Evolutionary conservation across 129 eudicot genomes (phyloP), one percentile per base, ranked within the genome.

Genomic region (Flaveria sonorensis): DNA sequence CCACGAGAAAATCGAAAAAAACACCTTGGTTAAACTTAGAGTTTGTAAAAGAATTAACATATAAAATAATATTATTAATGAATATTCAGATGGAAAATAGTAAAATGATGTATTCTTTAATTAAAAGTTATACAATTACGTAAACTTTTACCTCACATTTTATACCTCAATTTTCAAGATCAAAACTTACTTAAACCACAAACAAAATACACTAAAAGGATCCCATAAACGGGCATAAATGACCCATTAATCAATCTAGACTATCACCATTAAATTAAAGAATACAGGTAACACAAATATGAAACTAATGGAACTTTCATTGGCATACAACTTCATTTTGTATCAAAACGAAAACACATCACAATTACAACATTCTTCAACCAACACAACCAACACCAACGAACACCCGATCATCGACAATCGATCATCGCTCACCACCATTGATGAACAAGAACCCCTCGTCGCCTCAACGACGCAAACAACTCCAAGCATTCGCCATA

Each of bases 381-480:
- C 24, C 7, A 7, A 1, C 24, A 23, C 39, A 36, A 36, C 40
- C 7, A 36, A 5, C 40, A 36, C 40, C 80, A 36, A 36, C 40
- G 8, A 36, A 7, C 40, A 36, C 40, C 40, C 40, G 40, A 36
- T 36, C 40, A 36, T 0, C 40, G 18, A 68, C 4, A 4, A 77
- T 51, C 46, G 3, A 24, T 90, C 10, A 77, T 45, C 46, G 3
- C 16, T 90, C 71, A 93, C 96, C 95, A 93, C 98, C 98, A 93
- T 78, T 93, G 98, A 86, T 93, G 98, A 77, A 93, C 98, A 75
- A 93, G 92, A 79, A 93, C 98, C 15, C 98, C 98, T 11, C 85
- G 82, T 45, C 87, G 65, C 77, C 98, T 85, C 46, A 93, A 85
- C 51, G 96, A 87, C 19, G 81, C 82, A 67, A 93, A 87, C 86